A percentile compares a stretch with the other conserved stretches of the same genome.
Conservation (phyloP, 371 early-diverging fungal genomes). For the Catenaria anguillulae region DNA sequence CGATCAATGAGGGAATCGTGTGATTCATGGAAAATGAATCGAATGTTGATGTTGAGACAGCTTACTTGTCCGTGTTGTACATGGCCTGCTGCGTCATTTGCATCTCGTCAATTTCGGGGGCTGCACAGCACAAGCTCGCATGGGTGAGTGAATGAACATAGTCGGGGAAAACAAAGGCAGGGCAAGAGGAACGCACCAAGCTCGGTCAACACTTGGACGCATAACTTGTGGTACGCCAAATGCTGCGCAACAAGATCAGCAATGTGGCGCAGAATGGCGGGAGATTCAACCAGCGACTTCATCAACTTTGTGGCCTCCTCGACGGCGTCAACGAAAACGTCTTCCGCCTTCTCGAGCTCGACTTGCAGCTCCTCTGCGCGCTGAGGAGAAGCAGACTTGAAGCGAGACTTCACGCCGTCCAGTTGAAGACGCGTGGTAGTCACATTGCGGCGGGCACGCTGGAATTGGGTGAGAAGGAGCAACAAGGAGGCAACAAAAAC, state of each 20-base stretch:
- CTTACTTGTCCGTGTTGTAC: no score
- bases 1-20: not conserved
- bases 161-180: no score
- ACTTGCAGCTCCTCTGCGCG: constrained; percentile 47
- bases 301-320: constrained; percentile 81
- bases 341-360: constrained; percentile 79
- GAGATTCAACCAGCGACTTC: constrained; percentile 75
- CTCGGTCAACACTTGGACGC: constrained; percentile 55
- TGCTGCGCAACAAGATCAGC: constrained; percentile 75
- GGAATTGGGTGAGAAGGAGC: not conserved
- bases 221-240: constrained; percentile 65
- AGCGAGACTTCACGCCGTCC: constrained; percentile 63
- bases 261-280: constrained; percentile 66
- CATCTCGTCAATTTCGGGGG: constrained; percentile 83
- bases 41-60: not conserved
- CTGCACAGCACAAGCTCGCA: no score
- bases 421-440: constrained; percentile 55
- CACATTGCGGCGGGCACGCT: constrained; percentile 70
- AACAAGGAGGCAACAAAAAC: no score
- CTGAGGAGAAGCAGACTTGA: constrained; percentile 51
- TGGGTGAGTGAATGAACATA: no score
- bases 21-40: no score
- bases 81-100: constrained; percentile 75
- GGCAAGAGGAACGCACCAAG: constrained; percentile 27
- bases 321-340: constrained; percentile 76